Conservation (phyloP, 306 rosid genomes). For the Sesbania bispinosa region DNA sequence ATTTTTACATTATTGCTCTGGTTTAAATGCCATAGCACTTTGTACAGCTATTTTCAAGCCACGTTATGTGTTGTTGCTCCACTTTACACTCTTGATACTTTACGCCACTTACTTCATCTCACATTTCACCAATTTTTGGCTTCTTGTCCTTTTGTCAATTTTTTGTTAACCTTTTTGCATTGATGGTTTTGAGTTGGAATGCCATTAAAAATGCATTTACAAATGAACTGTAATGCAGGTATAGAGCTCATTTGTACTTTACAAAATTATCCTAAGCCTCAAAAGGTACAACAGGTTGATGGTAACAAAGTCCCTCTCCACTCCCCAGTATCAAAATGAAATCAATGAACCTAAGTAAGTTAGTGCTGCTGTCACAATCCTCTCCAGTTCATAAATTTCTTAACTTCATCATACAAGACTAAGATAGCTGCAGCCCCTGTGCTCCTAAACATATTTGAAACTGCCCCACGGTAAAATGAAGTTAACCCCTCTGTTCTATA, state of each 20-base stretch:
- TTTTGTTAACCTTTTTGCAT: background rate
- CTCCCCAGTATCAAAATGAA: conserved; percentile 19
- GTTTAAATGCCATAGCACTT: too few relatives aligned
- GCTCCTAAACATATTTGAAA: conserved; percentile 83
- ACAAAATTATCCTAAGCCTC: conserved; percentile 36
- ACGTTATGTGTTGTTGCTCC: too few relatives aligned
- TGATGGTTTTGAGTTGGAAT: background rate
- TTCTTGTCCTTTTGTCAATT: background rate
- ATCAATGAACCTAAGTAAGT: background rate
- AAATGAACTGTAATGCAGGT: conserved; percentile 45
- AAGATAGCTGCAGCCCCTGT: conserved; percentile 91
- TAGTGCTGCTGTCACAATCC: conserved; percentile 33
- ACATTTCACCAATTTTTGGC: background rate
- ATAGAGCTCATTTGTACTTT: conserved; percentile 19
- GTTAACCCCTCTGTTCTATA: conserved; percentile 64
- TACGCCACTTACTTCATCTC: too few relatives aligned
- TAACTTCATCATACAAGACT: conserved; percentile 91
- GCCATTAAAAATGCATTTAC: conserved; percentile 4
- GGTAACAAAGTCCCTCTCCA: conserved; percentile 28
- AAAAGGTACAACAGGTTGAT: conserved; percentile 4
- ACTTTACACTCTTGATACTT: too few relatives aligned
- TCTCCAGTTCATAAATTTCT: conserved; percentile 78
- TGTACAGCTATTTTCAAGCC: too few relatives aligned
- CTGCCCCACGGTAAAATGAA: conserved; percentile 89
- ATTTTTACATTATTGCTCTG: too few relatives aligned